Evolutionary conservation across 2,329 filamentous ascomycete genomes (phyloP).

Genomic region (Verticillium longisporum): DNA sequence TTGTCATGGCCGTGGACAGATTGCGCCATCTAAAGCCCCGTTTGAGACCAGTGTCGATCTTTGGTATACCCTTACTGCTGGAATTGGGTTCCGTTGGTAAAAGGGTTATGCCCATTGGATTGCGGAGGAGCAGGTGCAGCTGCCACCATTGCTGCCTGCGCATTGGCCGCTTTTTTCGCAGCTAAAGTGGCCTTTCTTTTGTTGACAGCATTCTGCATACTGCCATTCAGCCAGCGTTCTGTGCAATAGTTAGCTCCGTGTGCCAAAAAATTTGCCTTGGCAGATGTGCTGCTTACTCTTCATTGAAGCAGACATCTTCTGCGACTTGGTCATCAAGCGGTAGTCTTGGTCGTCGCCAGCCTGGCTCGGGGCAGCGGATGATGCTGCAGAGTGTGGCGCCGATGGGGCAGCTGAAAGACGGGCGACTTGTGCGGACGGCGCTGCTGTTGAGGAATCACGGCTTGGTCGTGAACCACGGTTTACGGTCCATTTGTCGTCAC

Average conservation of each 20-base stretch:
- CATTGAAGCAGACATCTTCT: slow-evolving; percentile 62
- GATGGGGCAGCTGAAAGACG: slow-evolving; percentile 6
- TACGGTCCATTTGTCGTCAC: slow-evolving; percentile 7
- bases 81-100: not conserved
- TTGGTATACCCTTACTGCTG: not conserved
- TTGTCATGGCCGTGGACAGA: not conserved
- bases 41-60: too few species aligned
- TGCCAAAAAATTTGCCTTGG: not conserved
- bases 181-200: slow-evolving; percentile 55
- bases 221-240: slow-evolving; percentile 55
- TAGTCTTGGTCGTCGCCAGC: slow-evolving; percentile 43
- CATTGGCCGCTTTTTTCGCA: slow-evolving; percentile 48
- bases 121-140: not conserved
- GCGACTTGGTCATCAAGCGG: slow-evolving; percentile 55
- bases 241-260: slow-evolving; percentile 16
- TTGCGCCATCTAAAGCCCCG: not conserved
- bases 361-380: slow-evolving; percentile 10
- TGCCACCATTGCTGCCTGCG: slow-evolving; percentile 16
- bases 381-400: slow-evolving; percentile 9
- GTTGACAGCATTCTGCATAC: slow-evolving; percentile 53
- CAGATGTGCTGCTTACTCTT: slow-evolving; percentile 40
- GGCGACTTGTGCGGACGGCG: not conserved
- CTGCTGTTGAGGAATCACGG: slow-evolving; percentile 9
- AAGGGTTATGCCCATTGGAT: not conserved
- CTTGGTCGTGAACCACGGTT: not conserved